phyloP scores from a whole-genome alignment of 1,139 yeast species.

The Diutina catenulata region DNA sequence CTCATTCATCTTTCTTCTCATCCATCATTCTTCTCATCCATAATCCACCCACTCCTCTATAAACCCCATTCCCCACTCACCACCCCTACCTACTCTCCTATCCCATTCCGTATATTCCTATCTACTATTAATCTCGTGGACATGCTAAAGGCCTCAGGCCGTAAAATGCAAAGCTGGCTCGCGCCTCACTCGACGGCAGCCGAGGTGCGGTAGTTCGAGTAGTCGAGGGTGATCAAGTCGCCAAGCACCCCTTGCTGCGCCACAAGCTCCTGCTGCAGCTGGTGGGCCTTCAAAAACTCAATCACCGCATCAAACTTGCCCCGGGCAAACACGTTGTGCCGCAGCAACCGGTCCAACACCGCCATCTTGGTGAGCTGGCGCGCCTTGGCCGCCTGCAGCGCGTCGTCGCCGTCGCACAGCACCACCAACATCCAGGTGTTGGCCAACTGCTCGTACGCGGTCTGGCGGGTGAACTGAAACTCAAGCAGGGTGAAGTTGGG shows the following conservation, averaged over 20 bases:
- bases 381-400: slow-evolving; percentile 17
- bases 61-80: no score
- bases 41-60: no score
- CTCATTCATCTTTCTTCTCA: no score
- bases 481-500: slow-evolving; percentile 66
- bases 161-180: no score
- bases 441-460: slow-evolving; percentile 73
- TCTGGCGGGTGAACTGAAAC: slow-evolving; percentile 58
- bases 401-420: neutral
- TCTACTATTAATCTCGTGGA: no score
- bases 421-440: slow-evolving; percentile 65
- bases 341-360: slow-evolving; percentile 33
- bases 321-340: slow-evolving; percentile 46
- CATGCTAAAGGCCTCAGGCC: no score
- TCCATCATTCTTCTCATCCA: no score
- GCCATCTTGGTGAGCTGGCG: slow-evolving; percentile 11
- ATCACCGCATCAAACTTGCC: slow-evolving; percentile 38
- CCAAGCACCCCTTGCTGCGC: slow-evolving; percentile 12
- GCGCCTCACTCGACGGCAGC: slow-evolving; percentile 8
- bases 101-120: no score
- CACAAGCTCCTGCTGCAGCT: slow-evolving; percentile 16
- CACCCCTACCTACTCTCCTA: no score
- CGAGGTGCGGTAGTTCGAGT: slow-evolving; percentile 30
- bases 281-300: slow-evolving; percentile 33
- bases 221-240: slow-evolving; percentile 35